These are phyloP conservation scores for Ascochyta rabiei DNA, from an alignment of 2,329 filamentous ascomycete species.

Conservation along the genomic window DNA sequence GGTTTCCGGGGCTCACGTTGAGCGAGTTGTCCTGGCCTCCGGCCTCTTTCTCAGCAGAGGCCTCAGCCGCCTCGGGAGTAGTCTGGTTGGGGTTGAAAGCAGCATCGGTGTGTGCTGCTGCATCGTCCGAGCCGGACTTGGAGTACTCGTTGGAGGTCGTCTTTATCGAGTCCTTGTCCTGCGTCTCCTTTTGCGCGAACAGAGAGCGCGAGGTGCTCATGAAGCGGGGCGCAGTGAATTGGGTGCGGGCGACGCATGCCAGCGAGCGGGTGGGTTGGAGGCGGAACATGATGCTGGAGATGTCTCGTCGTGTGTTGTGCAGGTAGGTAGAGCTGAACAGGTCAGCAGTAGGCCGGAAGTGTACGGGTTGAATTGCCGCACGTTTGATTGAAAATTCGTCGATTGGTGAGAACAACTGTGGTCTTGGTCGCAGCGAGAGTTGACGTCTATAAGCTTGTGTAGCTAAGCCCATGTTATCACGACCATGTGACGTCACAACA, in stretches of 20 bases:
- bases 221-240: slow-evolving; percentile 24
- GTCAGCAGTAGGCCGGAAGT: not conserved
- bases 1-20: slow-evolving; percentile 66
- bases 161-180: slow-evolving; percentile 65
- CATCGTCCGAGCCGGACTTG: slow-evolving; percentile 68
- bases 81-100: slow-evolving; percentile 75
- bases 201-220: slow-evolving; percentile 30
- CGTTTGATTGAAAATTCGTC: not conserved
- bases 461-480: slow-evolving; percentile 5
- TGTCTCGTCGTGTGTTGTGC: not conserved
- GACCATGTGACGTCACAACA: slow-evolving; percentile 10
- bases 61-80: slow-evolving; percentile 66
- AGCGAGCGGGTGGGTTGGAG: slow-evolving; percentile 29
- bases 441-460: slow-evolving; percentile 15
- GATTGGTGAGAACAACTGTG: slow-evolving; percentile 4
- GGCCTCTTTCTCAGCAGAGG: slow-evolving; percentile 44
- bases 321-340: not conserved
- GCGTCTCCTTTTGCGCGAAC: slow-evolving; percentile 50
- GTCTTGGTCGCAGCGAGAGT: not conserved
- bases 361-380: not conserved
- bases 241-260: slow-evolving; percentile 22
- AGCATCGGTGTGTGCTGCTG: slow-evolving; percentile 61
- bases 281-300: slow-evolving; percentile 32
- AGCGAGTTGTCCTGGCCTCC: slow-evolving; percentile 49
- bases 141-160: slow-evolving; percentile 70